phyloP scores from a whole-genome alignment of 192 early-diverging fungal genomes.

The Podila epigama region DNA sequence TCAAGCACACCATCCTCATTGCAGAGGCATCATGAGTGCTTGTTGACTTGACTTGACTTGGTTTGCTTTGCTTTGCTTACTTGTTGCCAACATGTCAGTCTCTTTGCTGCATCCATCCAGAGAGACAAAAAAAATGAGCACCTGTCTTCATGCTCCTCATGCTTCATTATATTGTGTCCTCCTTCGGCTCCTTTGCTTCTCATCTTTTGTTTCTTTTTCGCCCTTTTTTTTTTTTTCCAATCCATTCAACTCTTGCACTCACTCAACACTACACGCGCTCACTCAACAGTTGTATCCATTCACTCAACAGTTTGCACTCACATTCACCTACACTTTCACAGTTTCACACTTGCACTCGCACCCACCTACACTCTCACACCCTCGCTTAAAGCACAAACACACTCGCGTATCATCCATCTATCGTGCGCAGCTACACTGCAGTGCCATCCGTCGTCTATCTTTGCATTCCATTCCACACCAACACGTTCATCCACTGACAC shows the following conservation, averaged over 20 bases:
- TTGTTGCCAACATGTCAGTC: too few relatives aligned
- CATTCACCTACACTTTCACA: neutral
- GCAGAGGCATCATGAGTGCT: too few relatives aligned
- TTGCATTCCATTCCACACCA: constrained; percentile 2
- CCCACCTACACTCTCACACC: neutral
- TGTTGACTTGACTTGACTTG: too few relatives aligned
- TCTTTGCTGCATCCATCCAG: too few relatives aligned
- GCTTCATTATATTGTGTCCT: neutral
- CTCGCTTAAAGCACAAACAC: neutral
- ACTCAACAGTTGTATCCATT: neutral
- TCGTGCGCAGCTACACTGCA: too few relatives aligned
- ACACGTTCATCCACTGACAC: neutral
- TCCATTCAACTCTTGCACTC: neutral
- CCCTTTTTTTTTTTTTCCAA: neutral
- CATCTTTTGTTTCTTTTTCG: neutral
- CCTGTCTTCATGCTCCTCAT: too few relatives aligned
- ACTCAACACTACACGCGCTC: neutral
- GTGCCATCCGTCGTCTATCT: too few relatives aligned
- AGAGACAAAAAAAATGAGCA: too few relatives aligned
- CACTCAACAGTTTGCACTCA: neutral
- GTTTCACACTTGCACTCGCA: neutral
- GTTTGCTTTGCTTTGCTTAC: too few relatives aligned
- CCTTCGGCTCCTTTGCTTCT: neutral
- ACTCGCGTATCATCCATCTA: too few relatives aligned
- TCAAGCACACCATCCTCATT: too few relatives aligned